Evolutionary conservation across 73 alveolate species (phyloP), one percentile per base, ranked within the genome.

Genomic region (Loxodes magnus): DNA sequence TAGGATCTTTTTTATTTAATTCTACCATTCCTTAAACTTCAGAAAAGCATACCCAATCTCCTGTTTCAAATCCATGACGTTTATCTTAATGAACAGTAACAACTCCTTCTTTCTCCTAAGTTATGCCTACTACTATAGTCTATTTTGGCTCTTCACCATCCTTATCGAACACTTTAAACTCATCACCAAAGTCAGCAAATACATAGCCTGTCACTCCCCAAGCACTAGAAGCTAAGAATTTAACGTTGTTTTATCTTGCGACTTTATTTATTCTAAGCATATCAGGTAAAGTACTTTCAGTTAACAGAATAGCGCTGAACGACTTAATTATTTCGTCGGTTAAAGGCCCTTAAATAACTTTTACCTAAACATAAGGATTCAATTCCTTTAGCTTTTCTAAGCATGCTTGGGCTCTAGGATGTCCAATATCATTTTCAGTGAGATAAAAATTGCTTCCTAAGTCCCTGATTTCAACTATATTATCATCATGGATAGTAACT

Each of bases 1-100:
- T 79, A 2, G 98, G 96, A 50, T 70, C 79, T 33, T 80, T 71
- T 52, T 75, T 85, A 77, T 95, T 95, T 61, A 95, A 74, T 67
- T 90, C 95, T 14, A 87, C 65, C 99, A 95, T 95, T 36, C 99
- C 99, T 43, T 85, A 87, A 4, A 95, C 98, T 57, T 95, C 99
- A 31, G 82, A 77, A 64, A 95, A 93, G 49, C 75, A 72, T 33
- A 95, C 96, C 52, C 63, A 76, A 52, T 91, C 96, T 26, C 97
- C 99, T 62, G 92, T 99, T 16, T 79, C 84, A 60, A 79, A 77
- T 24, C 79, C 81, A 56, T 86, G 96, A 66, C 90, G 67, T 52
- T 85, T 81, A 48, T 89, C 96, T 3, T 86, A 94, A 69, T 86
- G 90, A 34, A 87, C 88, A 0, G 95, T 76, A 50, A 88, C 94